Evolutionary conservation across 2,329 filamentous ascomycete species (phyloP).

Genomic region (Aspergillus aculeatinus): DNA sequence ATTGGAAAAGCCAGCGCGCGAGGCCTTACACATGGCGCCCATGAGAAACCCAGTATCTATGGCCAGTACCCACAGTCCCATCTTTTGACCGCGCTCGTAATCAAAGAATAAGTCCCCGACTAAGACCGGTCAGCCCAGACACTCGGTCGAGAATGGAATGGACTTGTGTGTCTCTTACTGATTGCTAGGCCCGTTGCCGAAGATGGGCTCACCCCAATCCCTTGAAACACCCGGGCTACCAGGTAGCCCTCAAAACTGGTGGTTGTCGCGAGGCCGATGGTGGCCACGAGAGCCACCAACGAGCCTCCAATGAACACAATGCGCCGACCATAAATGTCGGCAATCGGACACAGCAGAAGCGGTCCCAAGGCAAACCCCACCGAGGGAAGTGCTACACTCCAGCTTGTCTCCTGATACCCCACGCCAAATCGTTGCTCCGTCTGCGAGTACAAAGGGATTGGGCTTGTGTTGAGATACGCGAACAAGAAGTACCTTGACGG

Average conservation of each 20-base stretch:
- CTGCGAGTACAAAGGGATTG: slow-evolving; percentile 54
- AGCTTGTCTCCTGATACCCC: slow-evolving; percentile 51
- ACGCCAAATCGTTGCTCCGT: slow-evolving; percentile 51
- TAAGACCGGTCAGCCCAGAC: neutral
- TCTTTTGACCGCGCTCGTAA: slow-evolving; percentile 55
- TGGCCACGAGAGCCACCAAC: slow-evolving; percentile 43
- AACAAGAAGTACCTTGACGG: slow-evolving; percentile 54
- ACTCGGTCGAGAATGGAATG: too few species aligned
- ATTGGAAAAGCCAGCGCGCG: neutral
- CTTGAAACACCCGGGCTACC: slow-evolving; percentile 60
- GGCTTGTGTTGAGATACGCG: slow-evolving; percentile 59
- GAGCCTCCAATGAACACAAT: slow-evolving; percentile 51
- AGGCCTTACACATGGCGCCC: slow-evolving; percentile 46
- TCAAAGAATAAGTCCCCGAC: slow-evolving; percentile 58
- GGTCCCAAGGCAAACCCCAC: slow-evolving; percentile 55
- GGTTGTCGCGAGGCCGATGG: slow-evolving; percentile 44
- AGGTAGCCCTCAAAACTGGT: slow-evolving; percentile 52
- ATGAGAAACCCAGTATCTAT: slow-evolving; percentile 53
- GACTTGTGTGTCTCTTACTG: slow-evolving; percentile 21
- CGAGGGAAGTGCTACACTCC: slow-evolving; percentile 55
- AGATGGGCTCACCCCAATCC: slow-evolving; percentile 55
- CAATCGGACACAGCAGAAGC: slow-evolving; percentile 50
- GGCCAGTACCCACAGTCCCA: slow-evolving; percentile 59
- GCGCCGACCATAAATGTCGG: slow-evolving; percentile 55
- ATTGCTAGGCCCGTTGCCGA: slow-evolving; percentile 57